phyloP scores from a whole-genome alignment of 2,329 filamentous ascomycete genomes.

The Magnaporthiopsis rhizophila region DNA sequence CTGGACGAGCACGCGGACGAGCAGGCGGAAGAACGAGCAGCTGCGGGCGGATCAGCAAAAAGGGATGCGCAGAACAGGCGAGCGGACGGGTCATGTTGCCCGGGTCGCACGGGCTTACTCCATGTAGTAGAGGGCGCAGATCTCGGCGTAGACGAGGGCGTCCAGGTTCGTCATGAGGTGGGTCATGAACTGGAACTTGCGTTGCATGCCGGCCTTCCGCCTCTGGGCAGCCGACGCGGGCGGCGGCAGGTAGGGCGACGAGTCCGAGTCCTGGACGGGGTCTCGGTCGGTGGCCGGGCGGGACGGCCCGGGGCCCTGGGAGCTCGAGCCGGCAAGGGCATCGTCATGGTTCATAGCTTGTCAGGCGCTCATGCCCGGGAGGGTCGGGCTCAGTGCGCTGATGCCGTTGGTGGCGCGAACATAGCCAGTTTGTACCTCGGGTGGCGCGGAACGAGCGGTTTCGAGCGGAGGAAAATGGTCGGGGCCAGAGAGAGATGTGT shows the following conservation, averaged over 20 bases:
- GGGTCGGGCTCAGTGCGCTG: not conserved
- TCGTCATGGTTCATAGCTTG: conserved; percentile 7
- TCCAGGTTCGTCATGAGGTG: conserved; percentile 55
- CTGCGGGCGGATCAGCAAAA: conserved; percentile 26
- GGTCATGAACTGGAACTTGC: conserved; percentile 53
- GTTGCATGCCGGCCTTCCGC: conserved; percentile 30
- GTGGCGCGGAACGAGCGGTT: too few relatives aligned
- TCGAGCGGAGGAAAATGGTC: not conserved
- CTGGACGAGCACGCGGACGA: conserved; percentile 51
- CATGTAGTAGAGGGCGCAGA: conserved; percentile 62
- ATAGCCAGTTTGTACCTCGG: not conserved
- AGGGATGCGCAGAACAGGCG: not conserved
- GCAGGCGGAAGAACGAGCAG: conserved; percentile 56
- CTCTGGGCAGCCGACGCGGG: conserved; percentile 12
- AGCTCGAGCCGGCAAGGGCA: conserved; percentile 6
- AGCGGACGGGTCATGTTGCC: not conserved
- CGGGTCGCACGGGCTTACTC: conserved; percentile 40
- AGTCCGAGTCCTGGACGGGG: not conserved
- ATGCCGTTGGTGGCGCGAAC: not conserved
- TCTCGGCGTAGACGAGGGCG: conserved; percentile 54
- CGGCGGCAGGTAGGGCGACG: conserved; percentile 5
- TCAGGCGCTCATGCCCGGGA: not conserved
- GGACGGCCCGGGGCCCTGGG: conserved; percentile 1
- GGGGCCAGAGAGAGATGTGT: not conserved
- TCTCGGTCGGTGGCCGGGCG: conserved; percentile 1